Evolutionary conservation across 345 rosid species (phyloP).

Genomic region (Passiflora organensis): DNA sequence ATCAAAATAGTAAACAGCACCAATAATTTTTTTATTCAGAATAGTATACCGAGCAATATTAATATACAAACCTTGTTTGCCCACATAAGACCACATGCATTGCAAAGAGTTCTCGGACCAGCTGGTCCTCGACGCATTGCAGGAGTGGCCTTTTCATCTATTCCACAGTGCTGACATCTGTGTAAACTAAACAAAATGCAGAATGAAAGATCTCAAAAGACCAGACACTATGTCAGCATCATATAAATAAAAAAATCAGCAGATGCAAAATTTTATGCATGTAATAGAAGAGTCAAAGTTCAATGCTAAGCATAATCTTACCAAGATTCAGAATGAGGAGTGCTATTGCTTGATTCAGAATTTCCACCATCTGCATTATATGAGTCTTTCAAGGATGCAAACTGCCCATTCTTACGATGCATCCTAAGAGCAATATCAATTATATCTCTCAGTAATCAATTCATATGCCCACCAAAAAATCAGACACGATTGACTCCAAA

Average conservation of each 20-base stretch:
- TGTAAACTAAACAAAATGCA: slow-evolving; percentile 31
- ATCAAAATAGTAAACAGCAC: slow-evolving; percentile 7
- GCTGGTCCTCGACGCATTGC: slow-evolving; percentile 88
- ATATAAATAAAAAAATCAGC: too few species aligned
- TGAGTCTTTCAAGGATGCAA: slow-evolving; percentile 47
- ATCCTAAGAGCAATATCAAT: slow-evolving; percentile 28
- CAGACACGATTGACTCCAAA: too few species aligned
- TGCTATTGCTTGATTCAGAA: slow-evolving; percentile 48
- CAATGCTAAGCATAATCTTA: slow-evolving; percentile 33
- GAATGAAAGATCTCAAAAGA: neutral
- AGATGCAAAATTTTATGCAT: neutral
- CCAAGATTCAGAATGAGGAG: slow-evolving; percentile 44
- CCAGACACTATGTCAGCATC: neutral
- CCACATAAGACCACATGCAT: slow-evolving; percentile 87
- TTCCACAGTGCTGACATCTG: slow-evolving; percentile 69
- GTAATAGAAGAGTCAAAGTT: slow-evolving; percentile 6
- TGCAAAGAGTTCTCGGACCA: slow-evolving; percentile 76
- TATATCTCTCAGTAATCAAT: too few species aligned
- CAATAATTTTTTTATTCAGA: neutral
- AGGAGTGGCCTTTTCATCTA: slow-evolving; percentile 61
- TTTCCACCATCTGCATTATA: slow-evolving; percentile 37
- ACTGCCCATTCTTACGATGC: slow-evolving; percentile 76
- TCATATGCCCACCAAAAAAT: too few species aligned
- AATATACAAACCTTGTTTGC: slow-evolving; percentile 56
- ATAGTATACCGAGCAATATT: neutral